phyloP scores from a whole-genome alignment of 2,329 filamentous ascomycete species.

The Fusarium tanahbumbuense region DNA sequence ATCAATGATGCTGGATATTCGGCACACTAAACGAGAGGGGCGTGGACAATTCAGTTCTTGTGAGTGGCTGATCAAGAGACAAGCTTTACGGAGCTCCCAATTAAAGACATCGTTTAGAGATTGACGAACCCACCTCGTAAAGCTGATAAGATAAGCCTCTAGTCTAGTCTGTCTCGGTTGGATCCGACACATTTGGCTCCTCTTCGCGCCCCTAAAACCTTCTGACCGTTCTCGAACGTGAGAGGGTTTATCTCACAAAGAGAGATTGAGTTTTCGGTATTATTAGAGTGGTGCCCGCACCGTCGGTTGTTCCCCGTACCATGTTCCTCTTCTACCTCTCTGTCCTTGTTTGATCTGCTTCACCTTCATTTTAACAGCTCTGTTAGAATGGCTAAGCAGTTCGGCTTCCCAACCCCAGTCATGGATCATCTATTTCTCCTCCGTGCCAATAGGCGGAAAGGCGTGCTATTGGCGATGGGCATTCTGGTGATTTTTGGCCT shows the following conservation, averaged over 20 bases:
- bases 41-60: background rate
- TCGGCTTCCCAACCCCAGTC: background rate
- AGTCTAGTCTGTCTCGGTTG: background rate
- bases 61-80: background rate
- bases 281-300: background rate
- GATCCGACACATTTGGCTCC: background rate
- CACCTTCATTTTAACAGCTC: background rate
- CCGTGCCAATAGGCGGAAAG: constrained; percentile 10
- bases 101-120: background rate
- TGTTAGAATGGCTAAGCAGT: background rate
- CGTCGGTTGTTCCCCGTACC: background rate
- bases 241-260: background rate
- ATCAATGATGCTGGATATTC: background rate
- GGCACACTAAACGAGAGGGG: background rate
- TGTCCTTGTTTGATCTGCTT: background rate
- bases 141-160: background rate
- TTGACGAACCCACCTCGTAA: background rate
- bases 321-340: background rate
- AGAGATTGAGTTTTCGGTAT: background rate
- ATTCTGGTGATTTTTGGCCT: constrained; percentile 11
- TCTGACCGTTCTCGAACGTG: background rate
- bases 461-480: constrained; percentile 13
- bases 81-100: constrained; percentile 1
- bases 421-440: constrained; percentile 9
- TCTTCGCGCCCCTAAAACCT: background rate